phyloP scores from a whole-genome alignment of 2,329 filamentous ascomycete genomes.

The Ophiostoma novo-ulmi region DNA sequence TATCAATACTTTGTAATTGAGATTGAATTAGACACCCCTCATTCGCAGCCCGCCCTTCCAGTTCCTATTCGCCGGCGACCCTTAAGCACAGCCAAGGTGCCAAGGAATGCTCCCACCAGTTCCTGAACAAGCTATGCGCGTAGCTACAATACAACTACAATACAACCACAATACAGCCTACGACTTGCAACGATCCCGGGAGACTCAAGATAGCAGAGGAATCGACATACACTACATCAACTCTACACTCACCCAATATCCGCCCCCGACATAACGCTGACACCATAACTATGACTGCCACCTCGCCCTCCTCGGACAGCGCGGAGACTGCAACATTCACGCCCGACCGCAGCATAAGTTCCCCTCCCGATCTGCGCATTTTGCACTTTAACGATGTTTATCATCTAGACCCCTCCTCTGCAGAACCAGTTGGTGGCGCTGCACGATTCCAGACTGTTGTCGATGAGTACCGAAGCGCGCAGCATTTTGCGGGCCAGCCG shows the following conservation, averaged over 20 bases:
- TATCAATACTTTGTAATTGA: neutral
- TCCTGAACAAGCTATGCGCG: neutral
- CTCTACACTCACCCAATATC: neutral
- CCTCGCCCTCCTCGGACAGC: constrained; percentile 5
- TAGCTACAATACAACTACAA: neutral
- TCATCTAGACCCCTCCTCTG: constrained; percentile 69
- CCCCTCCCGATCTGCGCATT: constrained; percentile 66
- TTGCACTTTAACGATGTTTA: constrained; percentile 94
- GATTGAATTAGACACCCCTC: neutral
- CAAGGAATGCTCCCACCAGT: neutral
- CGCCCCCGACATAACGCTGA: neutral
- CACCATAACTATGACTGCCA: constrained; percentile 11
- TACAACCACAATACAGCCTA: neutral
- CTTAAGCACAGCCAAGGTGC: neutral
- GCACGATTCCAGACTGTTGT: constrained; percentile 74
- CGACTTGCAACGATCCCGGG: neutral
- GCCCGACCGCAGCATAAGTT: constrained; percentile 30
- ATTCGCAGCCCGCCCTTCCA: neutral
- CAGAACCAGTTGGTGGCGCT: constrained; percentile 77
- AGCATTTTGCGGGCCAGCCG: constrained; percentile 58
- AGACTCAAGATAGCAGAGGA: neutral
- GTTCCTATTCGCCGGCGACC: neutral
- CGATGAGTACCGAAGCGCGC: constrained; percentile 64
- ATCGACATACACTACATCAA: neutral
- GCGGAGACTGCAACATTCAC: constrained; percentile 25